phyloP scores from a whole-genome alignment of 2,329 filamentous ascomycete species.

The Tympanopsis confertula region DNA sequence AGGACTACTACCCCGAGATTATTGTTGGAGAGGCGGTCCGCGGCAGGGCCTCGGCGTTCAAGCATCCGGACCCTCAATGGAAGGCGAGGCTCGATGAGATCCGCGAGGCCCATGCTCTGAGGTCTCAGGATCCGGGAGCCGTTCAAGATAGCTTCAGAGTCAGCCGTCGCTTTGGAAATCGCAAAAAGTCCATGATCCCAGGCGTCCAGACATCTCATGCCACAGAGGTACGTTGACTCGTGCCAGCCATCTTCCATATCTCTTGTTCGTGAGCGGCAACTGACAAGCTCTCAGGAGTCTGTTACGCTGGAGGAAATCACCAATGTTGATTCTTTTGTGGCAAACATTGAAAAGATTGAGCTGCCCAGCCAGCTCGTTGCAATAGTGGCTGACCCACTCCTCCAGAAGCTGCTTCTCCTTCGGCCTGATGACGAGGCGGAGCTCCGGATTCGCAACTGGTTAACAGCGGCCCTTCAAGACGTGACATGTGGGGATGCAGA shows the following conservation, averaged over 20 bases:
- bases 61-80: constrained; percentile 72
- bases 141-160: constrained; percentile 50
- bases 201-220: constrained; percentile 64
- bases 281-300: constrained; percentile 33
- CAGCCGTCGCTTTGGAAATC: constrained; percentile 33
- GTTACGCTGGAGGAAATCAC: constrained; percentile 70
- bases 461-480: constrained; percentile 42
- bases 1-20: constrained; percentile 83
- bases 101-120: constrained; percentile 43
- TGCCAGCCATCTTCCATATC: not conserved
- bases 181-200: constrained; percentile 43
- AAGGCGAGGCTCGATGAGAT: constrained; percentile 54
- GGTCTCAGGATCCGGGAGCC: constrained; percentile 26
- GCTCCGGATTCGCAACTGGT: constrained; percentile 45
- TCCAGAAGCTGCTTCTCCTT: constrained; percentile 67
- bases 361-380: constrained; percentile 73
- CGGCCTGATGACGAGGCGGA: constrained; percentile 39
- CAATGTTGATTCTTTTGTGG: constrained; percentile 56
- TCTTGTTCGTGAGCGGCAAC: constrained; percentile 11
- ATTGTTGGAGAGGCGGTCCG: constrained; percentile 60
- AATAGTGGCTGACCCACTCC: constrained; percentile 61
- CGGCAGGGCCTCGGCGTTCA: constrained; percentile 50
- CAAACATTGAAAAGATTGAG: constrained; percentile 66
- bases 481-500: constrained; percentile 38
- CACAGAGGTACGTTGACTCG: constrained; percentile 38